These are phyloP conservation scores for Lecanicillium sp. DNA, from an alignment of 2,329 filamentous ascomycete species.

Conservation along the genomic window DNA sequence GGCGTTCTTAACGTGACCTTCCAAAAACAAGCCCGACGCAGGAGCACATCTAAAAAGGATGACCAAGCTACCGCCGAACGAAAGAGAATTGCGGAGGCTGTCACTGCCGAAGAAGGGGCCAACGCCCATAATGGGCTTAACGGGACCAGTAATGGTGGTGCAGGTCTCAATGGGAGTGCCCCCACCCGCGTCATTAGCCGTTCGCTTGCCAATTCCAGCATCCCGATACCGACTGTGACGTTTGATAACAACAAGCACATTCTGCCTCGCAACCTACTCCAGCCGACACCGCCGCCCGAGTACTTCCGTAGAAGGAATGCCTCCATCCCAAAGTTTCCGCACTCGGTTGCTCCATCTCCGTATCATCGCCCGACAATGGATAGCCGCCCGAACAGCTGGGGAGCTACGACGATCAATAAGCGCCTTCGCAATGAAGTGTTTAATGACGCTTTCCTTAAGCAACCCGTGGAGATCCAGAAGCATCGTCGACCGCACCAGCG, in stretches of 20 bases:
- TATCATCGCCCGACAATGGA: constrained; percentile 35
- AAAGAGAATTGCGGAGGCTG: constrained; percentile 25
- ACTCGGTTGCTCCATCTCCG: constrained; percentile 1
- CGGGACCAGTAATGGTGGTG: neutral
- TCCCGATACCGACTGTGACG: constrained; percentile 78
- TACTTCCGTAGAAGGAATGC: constrained; percentile 24
- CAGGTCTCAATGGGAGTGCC: constrained; percentile 12
- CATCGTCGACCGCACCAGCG: constrained; percentile 65
- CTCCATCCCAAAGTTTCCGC: constrained; percentile 13
- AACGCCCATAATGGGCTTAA: constrained; percentile 9
- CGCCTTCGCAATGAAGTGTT: constrained; percentile 84
- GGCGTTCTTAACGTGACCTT: constrained; percentile 95
- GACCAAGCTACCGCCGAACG: constrained; percentile 29
- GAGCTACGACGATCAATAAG: constrained; percentile 85
- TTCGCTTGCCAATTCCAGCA: constrained; percentile 58
- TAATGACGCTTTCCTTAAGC: constrained; percentile 82
- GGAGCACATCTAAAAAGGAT: constrained; percentile 45
- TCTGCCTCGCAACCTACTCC: constrained; percentile 75
- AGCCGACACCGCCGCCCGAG: constrained; percentile 39
- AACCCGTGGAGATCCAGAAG: constrained; percentile 72
- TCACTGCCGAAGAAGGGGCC: constrained; percentile 10
- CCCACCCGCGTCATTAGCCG: constrained; percentile 53
- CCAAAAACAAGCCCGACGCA: constrained; percentile 69
- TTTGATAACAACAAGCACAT: constrained; percentile 94
- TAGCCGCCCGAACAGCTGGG: constrained; percentile 65